Evolutionary conservation across 768 basidiomycete species (phyloP).

Genomic region (Epithele typhae): DNA sequence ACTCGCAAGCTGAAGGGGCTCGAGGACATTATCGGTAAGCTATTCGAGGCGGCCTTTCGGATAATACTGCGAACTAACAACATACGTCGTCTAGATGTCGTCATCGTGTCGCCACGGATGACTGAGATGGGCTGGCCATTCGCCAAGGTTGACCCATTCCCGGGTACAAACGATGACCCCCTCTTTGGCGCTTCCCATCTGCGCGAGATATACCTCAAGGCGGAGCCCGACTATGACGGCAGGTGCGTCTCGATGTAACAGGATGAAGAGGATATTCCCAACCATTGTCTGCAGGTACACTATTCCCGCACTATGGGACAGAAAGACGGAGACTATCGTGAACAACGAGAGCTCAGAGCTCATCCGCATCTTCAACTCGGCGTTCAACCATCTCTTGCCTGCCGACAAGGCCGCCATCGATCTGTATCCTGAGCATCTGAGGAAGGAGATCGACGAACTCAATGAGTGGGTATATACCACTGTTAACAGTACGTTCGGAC

Average conservation of each 20-base stretch:
- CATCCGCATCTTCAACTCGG: slow-evolving; percentile 87
- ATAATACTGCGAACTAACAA: background rate
- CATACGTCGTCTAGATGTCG: slow-evolving; percentile 48
- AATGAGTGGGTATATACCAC: slow-evolving; percentile 85
- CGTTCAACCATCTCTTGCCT: slow-evolving; percentile 71
- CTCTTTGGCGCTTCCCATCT: slow-evolving; percentile 67
- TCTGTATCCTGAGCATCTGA: slow-evolving; percentile 71
- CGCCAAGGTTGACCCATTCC: slow-evolving; percentile 60
- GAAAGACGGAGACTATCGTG: slow-evolving; percentile 79
- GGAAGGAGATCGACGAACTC: slow-evolving; percentile 73
- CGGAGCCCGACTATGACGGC: slow-evolving; percentile 66
- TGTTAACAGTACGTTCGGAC: slow-evolving; percentile 80
- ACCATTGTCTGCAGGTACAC: slow-evolving; percentile 50
- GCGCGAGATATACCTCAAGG: slow-evolving; percentile 82
- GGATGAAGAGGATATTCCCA: no score
- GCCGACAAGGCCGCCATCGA: slow-evolving; percentile 64
- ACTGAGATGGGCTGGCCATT: slow-evolving; percentile 86
- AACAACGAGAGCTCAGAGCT: slow-evolving; percentile 97
- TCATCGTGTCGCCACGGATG: slow-evolving; percentile 85
- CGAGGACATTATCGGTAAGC: slow-evolving; percentile 75
- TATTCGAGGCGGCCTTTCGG: background rate
- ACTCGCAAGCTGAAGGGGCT: slow-evolving; percentile 89
- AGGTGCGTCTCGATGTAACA: slow-evolving; percentile 38
- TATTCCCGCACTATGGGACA: slow-evolving; percentile 92
- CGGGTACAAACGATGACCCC: slow-evolving; percentile 70